Conservation (phyloP, 2,329 filamentous ascomycete genomes). For the Trichoderma aggressivum region DNA sequence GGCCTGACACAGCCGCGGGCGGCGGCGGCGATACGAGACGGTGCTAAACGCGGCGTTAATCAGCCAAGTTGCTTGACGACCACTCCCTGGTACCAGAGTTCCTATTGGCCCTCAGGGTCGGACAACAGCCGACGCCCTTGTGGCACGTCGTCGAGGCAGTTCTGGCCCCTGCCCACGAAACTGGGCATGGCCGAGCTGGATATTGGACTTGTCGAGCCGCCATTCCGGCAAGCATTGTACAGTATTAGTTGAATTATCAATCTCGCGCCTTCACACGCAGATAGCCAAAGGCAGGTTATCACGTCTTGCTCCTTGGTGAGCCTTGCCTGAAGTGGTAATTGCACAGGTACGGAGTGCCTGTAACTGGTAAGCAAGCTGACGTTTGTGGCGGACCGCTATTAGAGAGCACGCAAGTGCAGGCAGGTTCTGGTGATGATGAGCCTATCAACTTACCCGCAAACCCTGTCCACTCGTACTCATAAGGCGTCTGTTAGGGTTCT, state of each 20-base stretch:
- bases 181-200: not conserved
- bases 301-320: not conserved
- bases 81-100: not conserved
- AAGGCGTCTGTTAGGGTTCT: not conserved
- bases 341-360: not conserved
- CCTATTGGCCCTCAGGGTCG: slow-evolving; percentile 15
- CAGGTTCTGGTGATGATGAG: not conserved
- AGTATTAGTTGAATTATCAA: not conserved
- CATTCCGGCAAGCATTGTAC: not conserved
- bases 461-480: not conserved
- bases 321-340: not conserved
- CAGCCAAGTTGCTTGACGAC: not conserved
- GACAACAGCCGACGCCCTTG: slow-evolving; percentile 10
- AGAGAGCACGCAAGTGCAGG: not conserved
- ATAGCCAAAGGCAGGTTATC: not conserved
- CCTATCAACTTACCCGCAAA: not conserved
- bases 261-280: not conserved
- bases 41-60: slow-evolving; percentile 21
- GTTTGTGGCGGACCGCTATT: not conserved
- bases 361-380: not conserved
- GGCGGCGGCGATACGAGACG: slow-evolving; percentile 22
- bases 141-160: not conserved
- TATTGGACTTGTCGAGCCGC: not conserved
- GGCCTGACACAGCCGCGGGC: slow-evolving; percentile 22
- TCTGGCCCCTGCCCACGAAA: not conserved